Base-by-base conservation (phyloP, 805 yeast species). In the Wickerhamomyces queroliae region DNA sequence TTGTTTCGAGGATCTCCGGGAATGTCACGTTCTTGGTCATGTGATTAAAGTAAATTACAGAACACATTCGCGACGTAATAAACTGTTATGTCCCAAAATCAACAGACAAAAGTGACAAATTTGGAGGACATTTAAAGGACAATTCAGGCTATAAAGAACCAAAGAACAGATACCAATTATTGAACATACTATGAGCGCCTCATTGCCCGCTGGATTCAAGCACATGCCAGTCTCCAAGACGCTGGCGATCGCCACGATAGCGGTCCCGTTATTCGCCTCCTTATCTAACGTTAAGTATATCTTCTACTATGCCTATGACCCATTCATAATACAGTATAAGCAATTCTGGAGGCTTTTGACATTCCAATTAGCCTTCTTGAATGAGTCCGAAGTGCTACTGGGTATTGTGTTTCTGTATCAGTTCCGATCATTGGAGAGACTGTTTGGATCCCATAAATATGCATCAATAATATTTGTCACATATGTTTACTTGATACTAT, bases 121-220 rank as follows among this genome's bases (percentile, higher is more conserved):
- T n/a, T n/a, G n/a, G n/a, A n/a, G n/a, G n/a, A n/a, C n/a, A n/a
- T n/a, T n/a, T n/a, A n/a, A n/a, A n/a, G n/a, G n/a, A n/a, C n/a
- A n/a, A n/a, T n/a, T n/a, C n/a, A n/a, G n/a, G n/a, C n/a, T n/a
- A n/a, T n/a, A n/a, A n/a, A 8, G 13, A 25, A 13, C 13, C 5
- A 25, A 27, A 27, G 30, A 27, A 27, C 7, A 16, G 18, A 28
- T 28, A 23, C 10, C 34, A 31, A 17, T 10, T 16, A 15, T 19
- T 19, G 10, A 32, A 3, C 20, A 21, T 8, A 32, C 19, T 11
- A 53, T 55, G 59, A 44, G 51, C 35, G 56, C 66, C 4, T 41
- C 58, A 9, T 55, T 69, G 3, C 64, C 66, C n/a, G 39, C 64
- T 0, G 71, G 71, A 2, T 58, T 67, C 44, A 46, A 44, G 15